Conservation (phyloP, 441 rosid species). For the Viola pubescens region DNA sequence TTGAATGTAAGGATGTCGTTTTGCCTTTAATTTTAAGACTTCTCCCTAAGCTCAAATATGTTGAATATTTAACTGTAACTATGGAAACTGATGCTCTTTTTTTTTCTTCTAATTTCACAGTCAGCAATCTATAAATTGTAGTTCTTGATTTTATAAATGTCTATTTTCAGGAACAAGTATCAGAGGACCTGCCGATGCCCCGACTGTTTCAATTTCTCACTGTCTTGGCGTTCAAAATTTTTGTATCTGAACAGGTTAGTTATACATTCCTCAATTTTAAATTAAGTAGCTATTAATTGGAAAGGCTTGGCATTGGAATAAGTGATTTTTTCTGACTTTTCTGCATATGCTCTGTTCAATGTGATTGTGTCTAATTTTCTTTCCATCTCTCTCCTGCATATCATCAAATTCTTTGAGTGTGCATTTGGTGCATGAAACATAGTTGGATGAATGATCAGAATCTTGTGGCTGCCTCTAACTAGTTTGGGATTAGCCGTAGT, state of each 20-base stretch:
- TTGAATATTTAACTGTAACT: neutral
- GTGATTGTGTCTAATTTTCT: too few species aligned
- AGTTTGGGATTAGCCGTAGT: too few species aligned
- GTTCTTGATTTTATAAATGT: conserved; percentile 12
- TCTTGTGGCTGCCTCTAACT: too few species aligned
- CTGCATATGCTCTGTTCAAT: too few species aligned
- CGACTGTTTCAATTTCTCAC: conserved; percentile 88
- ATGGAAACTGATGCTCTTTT: conserved; percentile 6
- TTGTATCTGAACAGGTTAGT: conserved; percentile 64
- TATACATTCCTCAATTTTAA: neutral
- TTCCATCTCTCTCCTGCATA: too few species aligned
- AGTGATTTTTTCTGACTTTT: neutral
- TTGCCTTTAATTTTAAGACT: too few species aligned
- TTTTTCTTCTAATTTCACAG: neutral
- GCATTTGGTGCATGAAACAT: too few species aligned
- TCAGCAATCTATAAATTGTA: neutral
- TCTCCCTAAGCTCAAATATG: too few species aligned
- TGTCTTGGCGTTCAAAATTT: conserved; percentile 74
- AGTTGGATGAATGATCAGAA: too few species aligned
- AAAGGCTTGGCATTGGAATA: neutral
- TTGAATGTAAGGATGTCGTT: neutral
- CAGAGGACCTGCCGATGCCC: conserved; percentile 78
- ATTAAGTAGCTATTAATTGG: neutral
- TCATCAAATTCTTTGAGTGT: too few species aligned
- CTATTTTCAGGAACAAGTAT: conserved; percentile 56